A percentile compares a stretch with the other conserved stretches of the same genome.
phyloP scores from a whole-genome alignment of 345 rosid species.

The Toxicodendron radicans region DNA sequence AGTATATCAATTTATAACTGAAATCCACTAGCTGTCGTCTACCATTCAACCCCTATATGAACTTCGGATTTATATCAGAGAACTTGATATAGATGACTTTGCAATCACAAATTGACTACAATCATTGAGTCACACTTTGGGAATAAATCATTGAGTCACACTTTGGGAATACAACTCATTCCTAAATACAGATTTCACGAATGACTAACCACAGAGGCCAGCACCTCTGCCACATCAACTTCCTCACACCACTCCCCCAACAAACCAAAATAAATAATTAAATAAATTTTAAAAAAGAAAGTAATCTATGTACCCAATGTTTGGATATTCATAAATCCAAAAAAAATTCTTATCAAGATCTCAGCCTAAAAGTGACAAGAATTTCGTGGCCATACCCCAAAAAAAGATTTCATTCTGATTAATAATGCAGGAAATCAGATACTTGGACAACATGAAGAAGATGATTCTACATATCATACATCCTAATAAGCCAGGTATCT shows the following conservation, averaged over 20 bases:
- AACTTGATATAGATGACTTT: not conserved
- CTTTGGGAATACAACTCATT: not conserved
- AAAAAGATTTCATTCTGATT: not conserved
- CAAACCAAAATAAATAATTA: not conserved
- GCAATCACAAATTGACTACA: too few species aligned
- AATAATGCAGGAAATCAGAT: not conserved
- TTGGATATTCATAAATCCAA: not conserved
- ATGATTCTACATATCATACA: not conserved
- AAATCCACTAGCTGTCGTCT: slow-evolving; percentile 4
- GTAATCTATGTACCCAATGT: not conserved
- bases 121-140: not conserved
- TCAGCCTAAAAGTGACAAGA: not conserved
- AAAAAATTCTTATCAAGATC: not conserved
- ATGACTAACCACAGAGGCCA: not conserved
- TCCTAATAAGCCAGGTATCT: not conserved
- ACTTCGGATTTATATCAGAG: not conserved
- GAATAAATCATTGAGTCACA: not conserved
- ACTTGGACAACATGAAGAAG: not conserved
- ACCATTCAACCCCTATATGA: not conserved
- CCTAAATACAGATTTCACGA: not conserved
- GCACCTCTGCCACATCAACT: not conserved
- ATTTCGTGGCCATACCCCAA: not conserved
- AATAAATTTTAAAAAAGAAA: not conserved
- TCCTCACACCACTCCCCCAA: not conserved
- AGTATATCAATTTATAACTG: slow-evolving; percentile 8